phyloP scores from a whole-genome alignment of 371 early-diverging fungal species.

The Apophysomyces sp. region DNA sequence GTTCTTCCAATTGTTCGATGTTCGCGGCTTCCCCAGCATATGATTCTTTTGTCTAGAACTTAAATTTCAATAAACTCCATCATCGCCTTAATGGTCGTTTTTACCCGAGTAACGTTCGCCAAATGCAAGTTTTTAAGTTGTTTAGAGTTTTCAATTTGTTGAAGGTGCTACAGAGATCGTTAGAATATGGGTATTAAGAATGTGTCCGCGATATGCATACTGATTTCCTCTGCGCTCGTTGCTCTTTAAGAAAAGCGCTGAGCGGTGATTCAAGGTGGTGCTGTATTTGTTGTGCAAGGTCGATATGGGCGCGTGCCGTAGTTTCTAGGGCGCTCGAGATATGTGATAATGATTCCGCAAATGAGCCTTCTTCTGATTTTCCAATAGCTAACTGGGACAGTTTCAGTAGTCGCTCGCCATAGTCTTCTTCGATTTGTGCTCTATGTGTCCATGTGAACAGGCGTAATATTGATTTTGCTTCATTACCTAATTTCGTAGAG shows the following conservation, averaged over 20 bases:
- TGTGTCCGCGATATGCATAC: conserved; percentile 23
- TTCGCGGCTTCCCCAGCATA: conserved; percentile 17
- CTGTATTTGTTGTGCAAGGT: conserved; percentile 42
- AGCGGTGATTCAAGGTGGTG: conserved; percentile 41
- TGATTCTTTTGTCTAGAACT: conserved; percentile 25
- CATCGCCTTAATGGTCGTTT: background rate
- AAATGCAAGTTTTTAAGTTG: conserved; percentile 40
- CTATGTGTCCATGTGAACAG: conserved; percentile 6
- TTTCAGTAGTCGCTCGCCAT: conserved; percentile 35
- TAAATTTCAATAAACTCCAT: background rate
- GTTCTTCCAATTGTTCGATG: conserved; percentile 12
- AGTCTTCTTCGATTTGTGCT: conserved; percentile 38
- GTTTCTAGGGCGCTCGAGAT: conserved; percentile 45
- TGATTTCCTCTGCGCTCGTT: conserved; percentile 31
- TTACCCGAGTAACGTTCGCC: conserved; percentile 41
- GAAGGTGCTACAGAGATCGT: conserved; percentile 24
- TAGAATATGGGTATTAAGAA: background rate
- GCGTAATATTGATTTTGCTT: background rate
- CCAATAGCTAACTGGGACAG: conserved; percentile 32
- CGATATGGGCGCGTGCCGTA: conserved; percentile 48
- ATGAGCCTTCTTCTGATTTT: conserved; percentile 36
- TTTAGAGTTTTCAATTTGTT: conserved; percentile 42
- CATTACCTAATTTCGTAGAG: conserved; percentile 23
- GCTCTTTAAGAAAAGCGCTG: conserved; percentile 38
- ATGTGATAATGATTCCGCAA: conserved; percentile 38